Evolutionary conservation across 176 grass and related monocot species (phyloP).

Genomic region (Elymus sibiricus): DNA sequence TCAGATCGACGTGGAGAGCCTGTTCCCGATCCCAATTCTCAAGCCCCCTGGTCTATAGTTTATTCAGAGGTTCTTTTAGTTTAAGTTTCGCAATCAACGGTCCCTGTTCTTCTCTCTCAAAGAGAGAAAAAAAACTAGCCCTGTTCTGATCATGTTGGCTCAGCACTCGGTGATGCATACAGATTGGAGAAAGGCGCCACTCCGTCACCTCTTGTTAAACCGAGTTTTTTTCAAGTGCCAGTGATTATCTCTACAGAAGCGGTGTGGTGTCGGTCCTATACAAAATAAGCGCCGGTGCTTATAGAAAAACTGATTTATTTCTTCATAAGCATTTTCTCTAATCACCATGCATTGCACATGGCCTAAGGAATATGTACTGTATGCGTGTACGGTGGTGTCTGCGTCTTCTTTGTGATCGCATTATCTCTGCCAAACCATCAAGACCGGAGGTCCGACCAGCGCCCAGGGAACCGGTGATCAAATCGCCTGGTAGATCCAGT

Average conservation of each 20-base stretch:
- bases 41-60: constrained; percentile 79
- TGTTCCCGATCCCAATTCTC: constrained; percentile 63
- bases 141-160: neutral
- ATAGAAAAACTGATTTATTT: too few species aligned
- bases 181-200: neutral
- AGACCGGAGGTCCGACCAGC: neutral
- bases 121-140: too few species aligned
- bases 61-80: too few species aligned
- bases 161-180: neutral
- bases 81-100: neutral
- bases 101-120: neutral
- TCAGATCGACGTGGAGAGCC: constrained; percentile 58
- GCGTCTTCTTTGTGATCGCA: neutral
- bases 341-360: too few species aligned
- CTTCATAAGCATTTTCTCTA: too few species aligned
- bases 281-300: too few species aligned
- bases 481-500: neutral
- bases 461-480: neutral
- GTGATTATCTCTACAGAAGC: too few species aligned
- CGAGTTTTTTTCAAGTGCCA: too few species aligned
- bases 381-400: too few species aligned
- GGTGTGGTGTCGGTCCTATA: too few species aligned
- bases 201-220: neutral
- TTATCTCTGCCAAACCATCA: too few species aligned
- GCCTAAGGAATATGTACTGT: too few species aligned